Base-by-base conservation (phyloP, 2,329 filamentous ascomycete species). In the Cryoendolithus antarcticus region DNA sequence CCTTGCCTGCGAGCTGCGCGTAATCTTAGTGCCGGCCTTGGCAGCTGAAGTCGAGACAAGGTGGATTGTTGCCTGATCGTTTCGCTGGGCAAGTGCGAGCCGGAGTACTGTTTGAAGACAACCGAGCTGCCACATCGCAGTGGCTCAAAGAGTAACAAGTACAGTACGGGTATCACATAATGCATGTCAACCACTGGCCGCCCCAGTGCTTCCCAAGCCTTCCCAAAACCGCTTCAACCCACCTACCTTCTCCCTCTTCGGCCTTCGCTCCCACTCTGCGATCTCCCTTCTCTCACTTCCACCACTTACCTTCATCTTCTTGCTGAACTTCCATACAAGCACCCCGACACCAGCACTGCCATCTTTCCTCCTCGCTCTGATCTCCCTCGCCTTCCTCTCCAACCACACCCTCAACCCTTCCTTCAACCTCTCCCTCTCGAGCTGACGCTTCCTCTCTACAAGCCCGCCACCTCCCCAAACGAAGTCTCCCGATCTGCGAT, bases 401-500 rank as follows among this genome's bases (percentile, higher is more conserved):
- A 84, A 68, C 76, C 78, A 83, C 9, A 69, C 66, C 30, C 78
- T 62, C 44, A 85, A 58, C 10, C 69, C 69, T 50, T 84, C 79
- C 54, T 82, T 83, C 32, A 84, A 65, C 43, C 68, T 67, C 61
- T 83, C 77, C 48, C 71, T 71, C 61, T 84, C 80, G 10, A 84
- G 67, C 9, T 70, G 71, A 40, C 74, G 66, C 51, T 74, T 73
- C 46, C 69, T 68, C 21, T 75, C 76, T n/a, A 82, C 71, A 28
- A 83, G 61, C 1, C 65, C 70, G 0, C 77, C 77, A 1, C 76
- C 72, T 30, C 52, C 55, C 54, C 54, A 59, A 10, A 62, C 43
- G 42, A 57, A 47, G 34, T 62, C 50, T 29, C 56, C 58, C 43
- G 55, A 54, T 35, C 51, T 37, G 39, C 55, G 39, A 48, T 58